Conservation (phyloP, 441 rosid species). For the Pelargonium myrrhifolium region DNA sequence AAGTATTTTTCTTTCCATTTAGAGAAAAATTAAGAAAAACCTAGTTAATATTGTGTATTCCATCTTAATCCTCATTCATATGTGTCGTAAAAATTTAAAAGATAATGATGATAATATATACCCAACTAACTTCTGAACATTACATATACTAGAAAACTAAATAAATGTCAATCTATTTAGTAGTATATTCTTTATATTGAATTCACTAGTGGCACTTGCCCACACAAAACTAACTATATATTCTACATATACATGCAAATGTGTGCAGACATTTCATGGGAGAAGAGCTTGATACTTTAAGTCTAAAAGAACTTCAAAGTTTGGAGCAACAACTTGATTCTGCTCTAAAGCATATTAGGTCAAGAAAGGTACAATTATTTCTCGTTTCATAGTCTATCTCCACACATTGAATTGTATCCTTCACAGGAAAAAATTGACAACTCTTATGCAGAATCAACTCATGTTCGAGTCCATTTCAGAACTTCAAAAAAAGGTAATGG, state of each 20-base stretch:
- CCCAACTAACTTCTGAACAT: too few species aligned
- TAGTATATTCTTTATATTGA: too few species aligned
- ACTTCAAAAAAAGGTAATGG: slow-evolving; percentile 74
- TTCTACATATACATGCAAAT: not conserved
- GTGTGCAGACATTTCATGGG: slow-evolving; percentile 71
- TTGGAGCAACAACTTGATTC: slow-evolving; percentile 85
- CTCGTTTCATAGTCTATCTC: not conserved
- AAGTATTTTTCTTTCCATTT: too few species aligned
- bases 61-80: too few species aligned
- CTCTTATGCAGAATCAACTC: slow-evolving; percentile 60
- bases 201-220: too few species aligned
- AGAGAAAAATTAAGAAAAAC: too few species aligned
- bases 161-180: too few species aligned
- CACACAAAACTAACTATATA: not conserved
- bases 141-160: too few species aligned
- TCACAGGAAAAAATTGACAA: not conserved
- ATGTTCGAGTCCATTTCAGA: slow-evolving; percentile 72
- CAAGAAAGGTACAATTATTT: slow-evolving; percentile 55
- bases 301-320: slow-evolving; percentile 71
- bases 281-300: slow-evolving; percentile 63
- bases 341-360: slow-evolving; percentile 66
- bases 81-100: too few species aligned
- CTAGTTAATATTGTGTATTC: too few species aligned
- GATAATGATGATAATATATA: too few species aligned
- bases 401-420: not conserved